Evolutionary conservation across 169 alveolate species (phyloP), one percentile per base, ranked within the genome.

Genomic region (Eimeria falciformis): DNA sequence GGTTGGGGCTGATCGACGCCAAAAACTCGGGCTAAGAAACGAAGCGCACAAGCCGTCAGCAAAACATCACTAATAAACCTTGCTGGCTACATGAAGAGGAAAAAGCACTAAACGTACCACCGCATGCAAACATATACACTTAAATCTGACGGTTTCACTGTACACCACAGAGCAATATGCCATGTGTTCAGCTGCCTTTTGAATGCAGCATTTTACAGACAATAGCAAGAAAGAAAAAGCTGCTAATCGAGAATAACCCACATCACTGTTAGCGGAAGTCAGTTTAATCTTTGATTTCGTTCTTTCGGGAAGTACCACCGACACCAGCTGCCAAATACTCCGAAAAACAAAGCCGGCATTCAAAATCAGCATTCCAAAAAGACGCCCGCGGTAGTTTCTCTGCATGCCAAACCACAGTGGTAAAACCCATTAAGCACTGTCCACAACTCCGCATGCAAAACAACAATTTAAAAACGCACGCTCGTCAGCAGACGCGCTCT

Each of bases 301-400:
- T 29, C 95, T 62, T 66, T 75, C 95, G 47, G 96, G 96, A n/a
- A 95, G 92, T 56, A 95, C 95, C 5, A 93, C 91, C 46, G 95
- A 91, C 46, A 95, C 92, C 50, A 95, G 93, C 85, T 95, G 95
- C 96, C 96, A 95, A 12, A 95, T 56, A 6, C 96, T 94, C 95
- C 95, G 93, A 50, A 94, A 93, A 21, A 95, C 89, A 14, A 93
- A 91, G 12, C 95, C 94, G 21, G 96, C 78, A 33, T 95, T 93
- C 50, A 95, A 65, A 71, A 95, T 92, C 66, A 93, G 56, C 96
- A 95, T 93, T 29, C 91, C 94, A 21, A 91, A 90, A 3, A 95
- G 95, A 46, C 95, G 89, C 2, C 96, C 96, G 23, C 96, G 77
- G 78, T 93, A 95, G 92, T 95, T 95, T 45, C 96, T 91, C 95